Percentiles rank a stretch among this genome's conserved stretches.
phyloP scores from a whole-genome alignment of 2,329 filamentous ascomycete species.

The Diaporthe australafricana region DNA sequence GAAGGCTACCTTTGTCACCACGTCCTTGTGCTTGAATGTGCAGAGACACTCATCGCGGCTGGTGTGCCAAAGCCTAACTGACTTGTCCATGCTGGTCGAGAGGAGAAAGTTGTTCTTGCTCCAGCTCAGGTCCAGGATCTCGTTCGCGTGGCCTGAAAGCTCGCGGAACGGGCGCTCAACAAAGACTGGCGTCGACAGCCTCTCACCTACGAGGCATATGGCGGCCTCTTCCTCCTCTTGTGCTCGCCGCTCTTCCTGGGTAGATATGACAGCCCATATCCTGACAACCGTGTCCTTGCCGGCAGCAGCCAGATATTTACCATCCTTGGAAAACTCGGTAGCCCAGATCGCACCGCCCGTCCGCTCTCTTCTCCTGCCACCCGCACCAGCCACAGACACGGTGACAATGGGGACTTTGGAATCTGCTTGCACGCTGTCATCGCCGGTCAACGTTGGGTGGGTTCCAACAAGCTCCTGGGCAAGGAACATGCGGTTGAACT shows the following conservation, averaged over 20 bases:
- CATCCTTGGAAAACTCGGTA: conserved; percentile 91
- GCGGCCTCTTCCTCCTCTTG: conserved; percentile 77
- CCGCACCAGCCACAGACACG: conserved; percentile 46
- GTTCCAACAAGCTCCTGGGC: conserved; percentile 87
- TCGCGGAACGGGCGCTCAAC: conserved; percentile 81
- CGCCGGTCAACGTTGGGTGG: conserved; percentile 48
- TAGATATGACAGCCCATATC: conserved; percentile 90
- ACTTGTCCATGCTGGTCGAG: conserved; percentile 98
- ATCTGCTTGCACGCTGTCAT: conserved; percentile 39
- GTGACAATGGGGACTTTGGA: conserved; percentile 43
- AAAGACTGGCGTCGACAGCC: conserved; percentile 91
- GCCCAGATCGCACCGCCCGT: conserved; percentile 85
- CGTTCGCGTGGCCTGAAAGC: conserved; percentile 85
- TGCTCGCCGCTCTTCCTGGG: conserved; percentile 78
- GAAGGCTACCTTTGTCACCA: conserved; percentile 94
- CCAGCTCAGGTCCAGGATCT: conserved; percentile 94
- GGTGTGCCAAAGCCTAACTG: conserved; percentile 93
- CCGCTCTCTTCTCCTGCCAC: conserved; percentile 54
- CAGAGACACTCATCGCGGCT: conserved; percentile 88
- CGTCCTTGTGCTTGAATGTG: conserved; percentile 93
- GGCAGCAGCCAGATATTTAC: conserved; percentile 89
- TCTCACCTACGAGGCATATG: conserved; percentile 60
- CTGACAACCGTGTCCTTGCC: conserved; percentile 88
- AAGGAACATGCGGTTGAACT: conserved; percentile 90
- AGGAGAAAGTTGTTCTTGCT: conserved; percentile 99